A percentile compares a stretch with the other conserved stretches of the same genome.
phyloP scores from a whole-genome alignment of 2,329 filamentous ascomycete species.

The Bipolaris gigantea region DNA sequence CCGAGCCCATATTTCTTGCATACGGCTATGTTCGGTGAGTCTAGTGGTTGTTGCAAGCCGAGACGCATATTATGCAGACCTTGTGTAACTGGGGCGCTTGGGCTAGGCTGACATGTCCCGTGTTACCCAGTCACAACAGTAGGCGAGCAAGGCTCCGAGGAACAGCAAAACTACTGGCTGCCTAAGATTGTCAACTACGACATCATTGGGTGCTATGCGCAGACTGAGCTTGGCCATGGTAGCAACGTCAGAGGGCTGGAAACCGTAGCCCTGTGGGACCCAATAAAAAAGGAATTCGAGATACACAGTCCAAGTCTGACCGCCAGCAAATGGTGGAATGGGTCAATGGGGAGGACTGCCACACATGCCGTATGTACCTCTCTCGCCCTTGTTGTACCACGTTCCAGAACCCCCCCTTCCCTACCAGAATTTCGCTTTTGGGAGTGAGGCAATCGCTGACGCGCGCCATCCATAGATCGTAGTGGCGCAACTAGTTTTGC shows the following conservation, averaged over 20 bases:
- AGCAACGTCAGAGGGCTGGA: conserved; percentile 57
- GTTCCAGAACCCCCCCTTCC: conserved; percentile 12
- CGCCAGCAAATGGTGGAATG: conserved; percentile 60
- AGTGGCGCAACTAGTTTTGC: conserved; percentile 55
- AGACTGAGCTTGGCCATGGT: conserved; percentile 57
- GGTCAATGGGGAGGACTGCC: conserved; percentile 56
- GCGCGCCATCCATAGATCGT: conserved; percentile 46
- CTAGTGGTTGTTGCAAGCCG: background rate
- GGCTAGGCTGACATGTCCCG: conserved; percentile 23
- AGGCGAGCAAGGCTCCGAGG: conserved; percentile 53
- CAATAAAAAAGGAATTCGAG: conserved; percentile 50
- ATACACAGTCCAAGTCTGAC: conserved; percentile 57
- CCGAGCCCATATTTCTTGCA: conserved; percentile 58
- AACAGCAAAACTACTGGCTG: conserved; percentile 54
- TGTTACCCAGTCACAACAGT: conserved; percentile 48
- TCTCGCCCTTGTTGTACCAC: conserved; percentile 3
- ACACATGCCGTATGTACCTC: conserved; percentile 50
- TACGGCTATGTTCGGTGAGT: conserved; percentile 53
- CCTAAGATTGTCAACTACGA: conserved; percentile 54
- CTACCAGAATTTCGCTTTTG: background rate
- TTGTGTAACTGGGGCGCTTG: conserved; percentile 19
- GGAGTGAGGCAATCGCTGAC: background rate
- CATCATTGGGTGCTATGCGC: conserved; percentile 56
- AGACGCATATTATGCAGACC: conserved; percentile 13
- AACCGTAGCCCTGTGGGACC: conserved; percentile 53